phyloP scores from a whole-genome alignment of 345 rosid genomes.

The Gossypium sturtianum region DNA sequence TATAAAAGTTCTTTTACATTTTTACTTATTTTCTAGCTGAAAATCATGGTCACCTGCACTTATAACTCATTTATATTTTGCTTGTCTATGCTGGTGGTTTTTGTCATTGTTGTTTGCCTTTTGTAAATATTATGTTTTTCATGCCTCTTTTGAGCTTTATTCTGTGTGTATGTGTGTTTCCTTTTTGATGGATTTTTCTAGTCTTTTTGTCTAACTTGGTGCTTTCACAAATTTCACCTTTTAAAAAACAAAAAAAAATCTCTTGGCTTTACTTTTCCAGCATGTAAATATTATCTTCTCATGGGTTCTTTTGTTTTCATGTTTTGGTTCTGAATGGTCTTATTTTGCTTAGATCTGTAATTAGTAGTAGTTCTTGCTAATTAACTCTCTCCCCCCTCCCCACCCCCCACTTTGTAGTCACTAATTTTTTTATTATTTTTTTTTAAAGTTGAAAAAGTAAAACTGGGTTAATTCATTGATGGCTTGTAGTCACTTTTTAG shows the following conservation, averaged over 20 bases:
- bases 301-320: not conserved
- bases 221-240: not conserved
- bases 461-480: not conserved
- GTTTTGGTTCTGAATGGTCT: slow-evolving; percentile 5
- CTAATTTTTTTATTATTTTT: too few relatives aligned
- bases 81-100: not conserved
- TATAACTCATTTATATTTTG: too few relatives aligned
- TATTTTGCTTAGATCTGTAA: slow-evolving; percentile 32
- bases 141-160: not conserved
- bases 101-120: not conserved
- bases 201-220: not conserved
- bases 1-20: not conserved
- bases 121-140: not conserved
- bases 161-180: not conserved
- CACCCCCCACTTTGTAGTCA: too few relatives aligned
- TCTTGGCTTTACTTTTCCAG: not conserved
- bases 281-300: slow-evolving; percentile 6
- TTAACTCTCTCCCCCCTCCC: too few relatives aligned
- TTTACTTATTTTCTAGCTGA: not conserved
- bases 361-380: not conserved
- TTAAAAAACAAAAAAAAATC: not conserved
- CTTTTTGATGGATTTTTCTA: too few relatives aligned
- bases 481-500: not conserved
- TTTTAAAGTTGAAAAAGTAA: slow-evolving; percentile 4
- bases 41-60: not conserved